Base-by-base conservation (phyloP, 1,139 yeast genomes). In the Blastobotrys raffinosifermentans region DNA sequence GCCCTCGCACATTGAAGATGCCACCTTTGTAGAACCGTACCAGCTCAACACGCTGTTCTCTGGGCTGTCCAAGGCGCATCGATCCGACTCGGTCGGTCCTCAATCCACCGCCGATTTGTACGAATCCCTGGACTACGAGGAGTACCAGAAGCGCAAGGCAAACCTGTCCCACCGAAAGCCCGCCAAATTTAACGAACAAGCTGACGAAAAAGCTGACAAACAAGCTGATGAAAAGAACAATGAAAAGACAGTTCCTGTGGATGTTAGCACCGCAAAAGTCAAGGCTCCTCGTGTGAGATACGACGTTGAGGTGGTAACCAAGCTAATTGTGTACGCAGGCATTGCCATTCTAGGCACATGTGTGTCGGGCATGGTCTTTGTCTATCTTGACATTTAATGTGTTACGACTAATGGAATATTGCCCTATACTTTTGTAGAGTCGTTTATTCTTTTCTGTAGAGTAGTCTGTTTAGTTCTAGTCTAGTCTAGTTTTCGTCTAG, bases 321-420 rank as follows among this genome's bases (percentile, higher is more conserved):
- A 89, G 51, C 58, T 83, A 41, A 64, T 80, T 14, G 82, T 84
- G 1, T 86, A 86, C 57, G 77, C 82, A 2, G 94, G 94, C 0
- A 73, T 85, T 19, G 67, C 85, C 0, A 50, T 63, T 19, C 46
- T 56, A 27, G 49, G 54, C 3, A 40, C 45, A 16, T 53, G 46
- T 37, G 31, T 47, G 5, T 43, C 50, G 21, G 53, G 52, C 19
- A 29, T 42, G 11, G 31, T 54, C 7, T 55, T 51, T 32, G 26
- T 23, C n/a, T 21, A 31, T 9, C 23, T 49, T 18, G 45, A 44
- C n/a, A 45, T 49, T 14, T 49, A 40, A 38, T 18, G n/a, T n/a
- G n/a, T n/a, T n/a, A n/a, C n/a, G n/a, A n/a, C n/a, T n/a, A n/a
- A n/a, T n/a, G n/a, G n/a, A n/a, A n/a, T n/a, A n/a, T n/a, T n/a